phyloP scores from a whole-genome alignment of 139 green algal species.

The Micractinium sp. region DNA sequence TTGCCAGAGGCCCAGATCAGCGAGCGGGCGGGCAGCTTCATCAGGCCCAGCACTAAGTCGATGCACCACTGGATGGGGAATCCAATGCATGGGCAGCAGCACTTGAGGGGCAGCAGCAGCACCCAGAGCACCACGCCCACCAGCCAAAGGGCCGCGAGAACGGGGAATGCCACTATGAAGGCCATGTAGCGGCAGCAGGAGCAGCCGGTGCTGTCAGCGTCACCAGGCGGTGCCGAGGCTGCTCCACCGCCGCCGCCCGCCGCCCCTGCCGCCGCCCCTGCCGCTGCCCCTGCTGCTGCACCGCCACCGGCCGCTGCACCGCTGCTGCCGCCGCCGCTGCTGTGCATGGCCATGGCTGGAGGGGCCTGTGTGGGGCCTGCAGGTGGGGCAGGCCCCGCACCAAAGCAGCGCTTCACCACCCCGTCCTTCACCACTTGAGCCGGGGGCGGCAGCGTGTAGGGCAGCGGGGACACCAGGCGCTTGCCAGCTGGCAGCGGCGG shows the following conservation, averaged over 20 bases:
- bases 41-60: constrained; percentile 49
- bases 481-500: constrained; percentile 27
- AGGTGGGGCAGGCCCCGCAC: not conserved
- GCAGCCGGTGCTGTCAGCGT: not conserved
- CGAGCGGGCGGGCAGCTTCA: constrained; percentile 47
- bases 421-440: constrained; percentile 18
- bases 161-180: constrained; percentile 49
- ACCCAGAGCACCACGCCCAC: constrained; percentile 58
- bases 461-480: constrained; percentile 14
- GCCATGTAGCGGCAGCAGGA: constrained; percentile 47
- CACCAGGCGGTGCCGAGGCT: not conserved
- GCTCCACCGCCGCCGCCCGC: not conserved
- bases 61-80: constrained; percentile 38
- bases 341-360: not conserved
- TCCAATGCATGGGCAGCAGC: constrained; percentile 54
- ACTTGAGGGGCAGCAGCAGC: constrained; percentile 60
- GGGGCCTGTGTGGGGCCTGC: not conserved
- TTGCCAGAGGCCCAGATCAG: constrained; percentile 52
- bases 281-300: not conserved
- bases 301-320: too few species aligned
- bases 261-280: not conserved
- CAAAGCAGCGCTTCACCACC: constrained; percentile 36
- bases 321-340: not conserved
- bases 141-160: constrained; percentile 46
- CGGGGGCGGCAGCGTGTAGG: constrained; percentile 25